Evolutionary conservation across 208 protist species (phyloP).

Genomic region (Wallacemonas sp.): DNA sequence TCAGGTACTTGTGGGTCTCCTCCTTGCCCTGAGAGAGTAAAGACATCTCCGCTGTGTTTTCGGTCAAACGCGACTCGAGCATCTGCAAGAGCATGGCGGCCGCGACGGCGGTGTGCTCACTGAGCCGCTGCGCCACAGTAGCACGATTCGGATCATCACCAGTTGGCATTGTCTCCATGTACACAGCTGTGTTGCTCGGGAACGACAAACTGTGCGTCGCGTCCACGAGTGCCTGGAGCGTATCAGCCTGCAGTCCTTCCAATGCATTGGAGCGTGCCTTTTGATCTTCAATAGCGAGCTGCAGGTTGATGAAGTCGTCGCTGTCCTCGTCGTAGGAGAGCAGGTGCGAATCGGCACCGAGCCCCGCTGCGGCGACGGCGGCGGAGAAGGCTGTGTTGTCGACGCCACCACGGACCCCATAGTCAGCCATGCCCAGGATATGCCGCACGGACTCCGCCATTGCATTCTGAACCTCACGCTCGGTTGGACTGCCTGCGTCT

Average conservation of each 20-base stretch:
- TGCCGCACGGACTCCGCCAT: slow-evolving; percentile 2
- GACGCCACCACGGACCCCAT: neutral
- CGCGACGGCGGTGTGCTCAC: slow-evolving; percentile 37
- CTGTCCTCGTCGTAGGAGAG: slow-evolving; percentile 10
- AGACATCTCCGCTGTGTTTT: neutral
- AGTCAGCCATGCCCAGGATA: slow-evolving; percentile 2
- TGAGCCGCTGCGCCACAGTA: slow-evolving; percentile 37
- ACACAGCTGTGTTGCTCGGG: neutral
- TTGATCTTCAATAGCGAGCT: slow-evolving; percentile 12
- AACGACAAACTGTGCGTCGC: slow-evolving; percentile 3
- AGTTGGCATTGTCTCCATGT: neutral
- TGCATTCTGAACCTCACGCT: slow-evolving; percentile 1
- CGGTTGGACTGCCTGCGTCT: neutral
- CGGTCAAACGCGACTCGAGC: neutral
- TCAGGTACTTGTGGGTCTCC: slow-evolving; percentile 31
- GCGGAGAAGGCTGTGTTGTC: neutral
- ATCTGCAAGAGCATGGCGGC: slow-evolving; percentile 39
- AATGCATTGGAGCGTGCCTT: slow-evolving; percentile 2
- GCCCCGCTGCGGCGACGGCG: neutral
- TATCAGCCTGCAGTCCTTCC: neutral
- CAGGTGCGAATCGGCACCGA: neutral
- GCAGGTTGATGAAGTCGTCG: slow-evolving; percentile 15
- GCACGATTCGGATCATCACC: slow-evolving; percentile 11
- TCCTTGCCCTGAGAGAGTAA: slow-evolving; percentile 11
- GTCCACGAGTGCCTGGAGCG: neutral